phyloP scores from a whole-genome alignment of 1,284 basidiomycete genomes.

The Mycena sp. region DNA sequence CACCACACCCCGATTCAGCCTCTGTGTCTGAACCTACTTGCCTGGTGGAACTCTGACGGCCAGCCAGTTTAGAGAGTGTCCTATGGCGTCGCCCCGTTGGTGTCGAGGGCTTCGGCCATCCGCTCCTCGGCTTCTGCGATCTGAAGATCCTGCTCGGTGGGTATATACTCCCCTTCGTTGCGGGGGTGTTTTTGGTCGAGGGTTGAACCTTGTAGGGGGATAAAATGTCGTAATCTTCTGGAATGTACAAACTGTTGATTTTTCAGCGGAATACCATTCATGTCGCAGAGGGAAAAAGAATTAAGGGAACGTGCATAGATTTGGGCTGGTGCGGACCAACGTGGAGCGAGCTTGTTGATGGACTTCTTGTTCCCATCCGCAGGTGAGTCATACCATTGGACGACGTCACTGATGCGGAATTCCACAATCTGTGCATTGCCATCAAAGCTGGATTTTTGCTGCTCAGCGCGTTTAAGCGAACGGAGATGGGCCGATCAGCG shows the following conservation, averaged over 20 bases:
- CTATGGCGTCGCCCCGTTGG: too few species aligned
- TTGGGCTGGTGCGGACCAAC: too few species aligned
- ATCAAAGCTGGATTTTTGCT: conserved; percentile 6
- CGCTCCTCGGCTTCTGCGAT: background rate
- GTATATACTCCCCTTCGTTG: too few species aligned
- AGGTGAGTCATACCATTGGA: conserved; percentile 20
- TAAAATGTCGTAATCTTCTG: conserved; percentile 5
- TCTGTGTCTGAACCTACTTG: too few species aligned
- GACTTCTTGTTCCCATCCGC: background rate
- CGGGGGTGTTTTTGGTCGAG: too few species aligned
- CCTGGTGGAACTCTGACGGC: too few species aligned
- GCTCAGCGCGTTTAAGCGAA: background rate
- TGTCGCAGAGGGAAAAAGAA: too few species aligned
- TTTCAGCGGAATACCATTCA: conserved; percentile 6
- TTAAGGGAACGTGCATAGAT: too few species aligned
- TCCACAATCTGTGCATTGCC: background rate
- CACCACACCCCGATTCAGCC: too few species aligned
- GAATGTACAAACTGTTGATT: conserved; percentile 15
- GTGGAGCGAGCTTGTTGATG: conserved; percentile 12
- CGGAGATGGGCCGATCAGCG: background rate
- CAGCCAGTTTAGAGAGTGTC: too few species aligned
- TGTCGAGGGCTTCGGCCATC: background rate
- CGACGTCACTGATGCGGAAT: conserved; percentile 12
- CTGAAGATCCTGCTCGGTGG: background rate
- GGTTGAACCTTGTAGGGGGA: background rate